phyloP scores from a whole-genome alignment of 2,329 filamentous ascomycete species.

The Eutypa lata region DNA sequence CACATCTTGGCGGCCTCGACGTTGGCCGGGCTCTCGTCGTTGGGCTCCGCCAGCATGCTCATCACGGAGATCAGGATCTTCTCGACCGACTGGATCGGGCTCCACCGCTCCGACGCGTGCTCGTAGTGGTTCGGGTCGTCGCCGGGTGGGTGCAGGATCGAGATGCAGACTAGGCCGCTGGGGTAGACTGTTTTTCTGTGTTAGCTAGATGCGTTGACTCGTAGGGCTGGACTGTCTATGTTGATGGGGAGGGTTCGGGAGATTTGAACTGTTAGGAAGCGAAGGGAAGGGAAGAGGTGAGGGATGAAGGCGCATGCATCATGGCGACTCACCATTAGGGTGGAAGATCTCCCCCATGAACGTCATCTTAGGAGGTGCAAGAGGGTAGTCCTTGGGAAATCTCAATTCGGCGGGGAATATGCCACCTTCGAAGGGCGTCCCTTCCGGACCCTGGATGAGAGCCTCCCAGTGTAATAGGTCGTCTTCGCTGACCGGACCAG shows the following conservation, averaged over 20 bases:
- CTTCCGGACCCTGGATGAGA: conserved; percentile 90
- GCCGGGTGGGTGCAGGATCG: conserved; percentile 93
- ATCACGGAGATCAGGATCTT: conserved; percentile 97
- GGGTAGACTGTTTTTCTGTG: conserved; percentile 66
- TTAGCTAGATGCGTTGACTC: neutral
- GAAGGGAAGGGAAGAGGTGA: conserved; percentile 1
- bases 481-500: conserved; percentile 88
- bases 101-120: conserved; percentile 92
- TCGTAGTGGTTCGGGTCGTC: conserved; percentile 99
- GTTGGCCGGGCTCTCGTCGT: conserved; percentile 95
- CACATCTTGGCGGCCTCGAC: conserved; percentile 96
- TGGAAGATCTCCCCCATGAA: conserved; percentile 95
- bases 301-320: conserved; percentile 3
- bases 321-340: conserved; percentile 80
- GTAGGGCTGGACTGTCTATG: neutral
- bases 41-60: conserved; percentile 97
- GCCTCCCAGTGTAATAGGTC: conserved; percentile 97
- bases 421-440: conserved; percentile 92
- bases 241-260: too few species aligned
- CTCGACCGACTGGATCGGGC: conserved; percentile 93
- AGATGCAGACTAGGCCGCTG: conserved; percentile 91
- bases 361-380: conserved; percentile 92
- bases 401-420: conserved; percentile 93
- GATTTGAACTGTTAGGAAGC: too few species aligned
- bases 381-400: conserved; percentile 95